Evolutionary conservation across 768 basidiomycete genomes (phyloP).

Genomic region (Zangia roseola): DNA sequence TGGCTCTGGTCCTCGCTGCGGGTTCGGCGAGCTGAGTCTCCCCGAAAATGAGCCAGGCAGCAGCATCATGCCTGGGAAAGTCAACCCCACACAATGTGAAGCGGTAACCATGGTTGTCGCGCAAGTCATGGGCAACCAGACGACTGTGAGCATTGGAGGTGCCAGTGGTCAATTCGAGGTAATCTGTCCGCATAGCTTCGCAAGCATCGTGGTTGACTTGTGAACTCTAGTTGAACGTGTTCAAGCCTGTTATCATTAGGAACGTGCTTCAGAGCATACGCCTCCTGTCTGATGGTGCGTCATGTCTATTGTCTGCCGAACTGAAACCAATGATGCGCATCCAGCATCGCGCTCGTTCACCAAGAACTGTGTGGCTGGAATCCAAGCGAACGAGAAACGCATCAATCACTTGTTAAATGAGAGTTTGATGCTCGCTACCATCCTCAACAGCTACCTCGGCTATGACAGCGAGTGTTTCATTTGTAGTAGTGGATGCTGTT

Average conservation of each 20-base stretch:
- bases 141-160: conserved; percentile 87
- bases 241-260: conserved; percentile 99
- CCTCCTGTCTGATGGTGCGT: conserved; percentile 83
- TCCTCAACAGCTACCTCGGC: conserved; percentile 92
- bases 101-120: conserved; percentile 98
- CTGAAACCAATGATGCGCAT: conserved; percentile 9
- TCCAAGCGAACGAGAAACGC: conserved; percentile 93
- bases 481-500: background rate
- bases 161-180: conserved; percentile 98
- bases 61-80: conserved; percentile 99
- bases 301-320: background rate
- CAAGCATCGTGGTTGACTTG: conserved; percentile 8
- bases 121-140: conserved; percentile 98
- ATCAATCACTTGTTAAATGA: conserved; percentile 89
- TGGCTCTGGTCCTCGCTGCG: conserved; percentile 96
- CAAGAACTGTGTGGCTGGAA: conserved; percentile 95
- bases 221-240: conserved; percentile 88
- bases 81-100: conserved; percentile 99
- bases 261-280: conserved; percentile 96
- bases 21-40: conserved; percentile 88
- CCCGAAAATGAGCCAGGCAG: conserved; percentile 99
- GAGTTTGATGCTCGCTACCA: conserved; percentile 96
- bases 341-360: conserved; percentile 89
- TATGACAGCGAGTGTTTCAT: conserved; percentile 82
- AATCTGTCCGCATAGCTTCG: conserved; percentile 17